Evolutionary conservation across 352 stramenopile genomes (phyloP).

Genomic region (Phytophthora chlamydospora): DNA sequence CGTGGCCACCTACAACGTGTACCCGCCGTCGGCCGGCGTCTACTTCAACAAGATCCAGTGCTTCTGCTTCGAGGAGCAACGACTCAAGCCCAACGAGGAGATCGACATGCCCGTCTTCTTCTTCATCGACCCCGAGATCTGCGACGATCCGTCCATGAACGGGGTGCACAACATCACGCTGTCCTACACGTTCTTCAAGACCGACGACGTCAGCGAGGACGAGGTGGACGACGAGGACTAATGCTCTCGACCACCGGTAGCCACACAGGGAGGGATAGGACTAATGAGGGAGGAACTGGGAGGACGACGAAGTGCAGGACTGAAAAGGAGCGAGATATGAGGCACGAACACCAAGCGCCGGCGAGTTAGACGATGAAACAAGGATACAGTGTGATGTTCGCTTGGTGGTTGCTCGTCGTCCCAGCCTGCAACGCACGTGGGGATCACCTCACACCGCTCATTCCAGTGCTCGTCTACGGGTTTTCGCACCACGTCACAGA

Average conservation of each 20-base stretch:
- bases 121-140: constrained; percentile 99
- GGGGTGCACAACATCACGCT: constrained; percentile 98
- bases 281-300: neutral
- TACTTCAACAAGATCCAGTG: constrained; percentile 99
- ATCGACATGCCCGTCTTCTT: constrained; percentile 99
- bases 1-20: constrained; percentile 99
- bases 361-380: constrained; percentile 2
- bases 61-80: constrained; percentile 99
- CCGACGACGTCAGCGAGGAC: constrained; percentile 93
- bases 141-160: constrained; percentile 96
- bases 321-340: constrained; percentile 3
- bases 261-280: neutral
- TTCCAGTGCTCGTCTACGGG: neutral
- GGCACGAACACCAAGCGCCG: neutral
- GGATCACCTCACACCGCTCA: neutral
- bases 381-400: neutral
- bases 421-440: too few species aligned
- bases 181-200: constrained; percentile 99
- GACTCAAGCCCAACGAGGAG: constrained; percentile 96
- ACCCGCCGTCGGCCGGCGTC: constrained; percentile 95
- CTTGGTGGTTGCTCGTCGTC: neutral
- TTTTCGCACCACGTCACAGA: constrained; percentile 21
- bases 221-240: constrained; percentile 81
- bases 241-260: neutral
- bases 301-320: too few species aligned